These are phyloP conservation scores for Microdochium bolleyi DNA, from an alignment of 2,329 filamentous ascomycete species.

Conservation along the genomic window DNA sequence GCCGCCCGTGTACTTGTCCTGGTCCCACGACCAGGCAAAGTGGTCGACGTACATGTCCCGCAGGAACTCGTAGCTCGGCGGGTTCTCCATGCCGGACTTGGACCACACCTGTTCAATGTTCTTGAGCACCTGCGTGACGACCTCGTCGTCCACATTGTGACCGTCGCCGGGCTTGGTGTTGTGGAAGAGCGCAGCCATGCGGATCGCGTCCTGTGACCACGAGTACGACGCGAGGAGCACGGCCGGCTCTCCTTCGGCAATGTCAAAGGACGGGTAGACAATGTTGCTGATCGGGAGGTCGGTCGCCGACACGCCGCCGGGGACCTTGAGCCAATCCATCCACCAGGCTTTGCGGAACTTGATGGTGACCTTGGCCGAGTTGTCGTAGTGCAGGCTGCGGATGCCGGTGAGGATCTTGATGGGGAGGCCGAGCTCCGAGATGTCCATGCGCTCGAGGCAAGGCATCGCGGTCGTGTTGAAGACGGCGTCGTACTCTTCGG, in stretches of 20 bases:
- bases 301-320: conserved; percentile 18
- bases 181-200: conserved; percentile 18
- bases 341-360: conserved; percentile 26
- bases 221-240: conserved; percentile 27
- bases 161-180: conserved; percentile 9
- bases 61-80: neutral
- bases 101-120: neutral
- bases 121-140: neutral
- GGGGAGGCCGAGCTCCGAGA: conserved; percentile 10
- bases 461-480: conserved; percentile 22
- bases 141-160: conserved; percentile 2
- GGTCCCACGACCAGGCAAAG: conserved; percentile 20
- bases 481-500: conserved; percentile 15
- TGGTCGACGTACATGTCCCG: conserved; percentile 12
- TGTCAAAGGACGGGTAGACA: conserved; percentile 28
- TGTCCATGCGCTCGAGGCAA: conserved; percentile 19
- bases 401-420: conserved; percentile 18
- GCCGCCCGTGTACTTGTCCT: conserved; percentile 17
- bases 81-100: neutral
- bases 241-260: conserved; percentile 14
- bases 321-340: conserved; percentile 14
- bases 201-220: conserved; percentile 24
- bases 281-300: conserved; percentile 21
- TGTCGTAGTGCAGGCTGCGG: conserved; percentile 20
- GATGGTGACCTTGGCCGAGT: conserved; percentile 23